Conservation (phyloP, 495 filamentous ascomycete genomes). For the Penicillium samsonianum region DNA sequence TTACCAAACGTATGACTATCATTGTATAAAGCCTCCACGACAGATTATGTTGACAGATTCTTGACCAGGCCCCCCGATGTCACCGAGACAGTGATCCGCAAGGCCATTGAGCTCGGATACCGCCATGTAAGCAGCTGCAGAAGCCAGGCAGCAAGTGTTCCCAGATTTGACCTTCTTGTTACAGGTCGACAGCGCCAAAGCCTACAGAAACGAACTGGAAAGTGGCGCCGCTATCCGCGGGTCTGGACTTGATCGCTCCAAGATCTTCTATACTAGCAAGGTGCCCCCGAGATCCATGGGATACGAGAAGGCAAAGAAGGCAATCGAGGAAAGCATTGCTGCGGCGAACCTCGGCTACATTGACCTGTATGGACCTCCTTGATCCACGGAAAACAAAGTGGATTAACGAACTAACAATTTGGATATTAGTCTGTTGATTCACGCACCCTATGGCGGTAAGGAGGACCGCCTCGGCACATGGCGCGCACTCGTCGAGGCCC, state of each 20-base stretch:
- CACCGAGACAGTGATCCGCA: slow-evolving; percentile 56
- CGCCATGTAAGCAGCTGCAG: slow-evolving; percentile 56
- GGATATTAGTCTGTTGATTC: slow-evolving; percentile 48
- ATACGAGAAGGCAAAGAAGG: slow-evolving; percentile 53
- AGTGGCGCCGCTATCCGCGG: slow-evolving; percentile 49
- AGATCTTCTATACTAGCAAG: slow-evolving; percentile 61
- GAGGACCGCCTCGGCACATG: slow-evolving; percentile 53
- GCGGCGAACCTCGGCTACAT: slow-evolving; percentile 55
- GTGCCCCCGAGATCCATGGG: slow-evolving; percentile 46
- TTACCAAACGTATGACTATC: slow-evolving; percentile 65
- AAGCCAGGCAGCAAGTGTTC: neutral
- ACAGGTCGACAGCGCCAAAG: slow-evolving; percentile 57
- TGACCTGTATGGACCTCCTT: slow-evolving; percentile 44
- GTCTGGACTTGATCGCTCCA: slow-evolving; percentile 46
- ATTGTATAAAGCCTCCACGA: neutral
- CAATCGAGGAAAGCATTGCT: slow-evolving; percentile 50
- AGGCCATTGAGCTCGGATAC: slow-evolving; percentile 71
- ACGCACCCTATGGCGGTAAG: slow-evolving; percentile 57
- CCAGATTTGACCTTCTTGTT: neutral
- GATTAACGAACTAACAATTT: slow-evolving; percentile 3
- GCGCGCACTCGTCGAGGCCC: slow-evolving; percentile 57
- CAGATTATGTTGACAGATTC: slow-evolving; percentile 10
- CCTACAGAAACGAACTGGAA: slow-evolving; percentile 56
- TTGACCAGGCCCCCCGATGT: slow-evolving; percentile 50
- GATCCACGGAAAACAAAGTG: neutral